A percentile compares a stretch with the other conserved stretches of the same genome.
These are phyloP conservation scores for Trametes polyzona DNA, from an alignment of 1,284 basidiomycete genomes.

Conservation along the genomic window DNA sequence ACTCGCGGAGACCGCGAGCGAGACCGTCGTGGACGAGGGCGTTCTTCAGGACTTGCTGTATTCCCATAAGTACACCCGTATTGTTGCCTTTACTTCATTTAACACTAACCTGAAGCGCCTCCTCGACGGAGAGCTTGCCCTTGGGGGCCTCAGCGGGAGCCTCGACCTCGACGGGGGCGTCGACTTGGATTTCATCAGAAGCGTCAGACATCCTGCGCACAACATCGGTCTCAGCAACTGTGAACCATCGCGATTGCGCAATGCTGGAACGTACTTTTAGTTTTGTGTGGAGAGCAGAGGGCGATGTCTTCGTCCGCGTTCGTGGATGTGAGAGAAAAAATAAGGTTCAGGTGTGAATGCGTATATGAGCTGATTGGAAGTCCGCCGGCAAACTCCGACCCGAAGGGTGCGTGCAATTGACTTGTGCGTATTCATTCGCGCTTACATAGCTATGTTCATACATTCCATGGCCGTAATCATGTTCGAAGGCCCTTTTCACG, in stretches of 20 bases:
- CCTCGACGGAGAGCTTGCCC: constrained; percentile 96
- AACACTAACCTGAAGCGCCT: constrained; percentile 86
- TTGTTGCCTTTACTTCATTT: background rate
- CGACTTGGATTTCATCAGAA: constrained; percentile 92
- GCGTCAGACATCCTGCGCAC: constrained; percentile 90
- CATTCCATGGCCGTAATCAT: too few relatives aligned
- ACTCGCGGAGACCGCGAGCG: constrained; percentile 96
- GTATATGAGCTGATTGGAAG: constrained; percentile 40
- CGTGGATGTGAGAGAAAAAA: constrained; percentile 67
- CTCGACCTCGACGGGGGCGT: constrained; percentile 81
- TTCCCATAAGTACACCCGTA: background rate
- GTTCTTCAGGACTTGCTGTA: constrained; percentile 91
- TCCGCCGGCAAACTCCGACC: constrained; percentile 50
- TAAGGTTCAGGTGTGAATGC: constrained; percentile 45
- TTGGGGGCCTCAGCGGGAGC: constrained; percentile 84
- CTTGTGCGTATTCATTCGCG: too few relatives aligned
- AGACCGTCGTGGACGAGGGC: constrained; percentile 98
- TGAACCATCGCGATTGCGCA: background rate
- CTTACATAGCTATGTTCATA: too few relatives aligned
- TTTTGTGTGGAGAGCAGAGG: constrained; percentile 38
- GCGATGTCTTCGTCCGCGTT: constrained; percentile 91
- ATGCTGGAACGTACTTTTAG: constrained; percentile 47
- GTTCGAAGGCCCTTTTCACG: too few relatives aligned
- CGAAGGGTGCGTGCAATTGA: background rate
- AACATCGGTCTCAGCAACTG: background rate